phyloP scores from a whole-genome alignment of 768 basidiomycete genomes.

The Pleurotus pulmonarius region DNA sequence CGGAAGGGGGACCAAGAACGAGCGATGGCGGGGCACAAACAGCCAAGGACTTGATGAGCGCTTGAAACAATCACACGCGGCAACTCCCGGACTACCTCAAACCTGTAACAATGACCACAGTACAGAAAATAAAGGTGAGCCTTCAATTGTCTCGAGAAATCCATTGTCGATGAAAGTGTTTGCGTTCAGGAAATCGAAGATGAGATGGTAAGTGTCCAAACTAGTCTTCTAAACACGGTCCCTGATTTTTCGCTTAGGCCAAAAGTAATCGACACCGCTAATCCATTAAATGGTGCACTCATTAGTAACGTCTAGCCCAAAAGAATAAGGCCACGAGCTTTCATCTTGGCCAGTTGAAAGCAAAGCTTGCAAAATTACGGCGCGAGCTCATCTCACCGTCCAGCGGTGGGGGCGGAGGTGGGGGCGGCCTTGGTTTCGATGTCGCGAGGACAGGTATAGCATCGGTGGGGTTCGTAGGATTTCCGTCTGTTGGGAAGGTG shows the following conservation, averaged over 20 bases:
- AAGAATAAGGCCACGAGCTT: conserved; percentile 97
- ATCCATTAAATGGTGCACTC: not conserved
- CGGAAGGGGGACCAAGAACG: conserved; percentile 8
- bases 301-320: conserved; percentile 56
- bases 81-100: conserved; percentile 29
- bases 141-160: not conserved
- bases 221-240: conserved; percentile 9
- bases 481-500: conserved; percentile 95
- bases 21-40: conserved; percentile 11
- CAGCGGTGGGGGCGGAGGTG: conserved; percentile 86
- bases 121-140: conserved; percentile 83
- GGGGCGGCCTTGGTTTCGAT: conserved; percentile 91
- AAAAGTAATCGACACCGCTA: conserved; percentile 58
- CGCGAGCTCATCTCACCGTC: conserved; percentile 83
- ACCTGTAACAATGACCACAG: conserved; percentile 69
- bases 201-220: conserved; percentile 74
- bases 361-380: conserved; percentile 95
- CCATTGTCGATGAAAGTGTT: no score
- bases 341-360: conserved; percentile 95
- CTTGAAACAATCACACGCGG: conserved; percentile 26
- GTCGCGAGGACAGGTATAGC: conserved; percentile 97
- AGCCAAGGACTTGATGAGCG: conserved; percentile 8
- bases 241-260: conserved; percentile 44
- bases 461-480: conserved; percentile 89
- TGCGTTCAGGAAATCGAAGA: conserved; percentile 80